Conservation (phyloP, 2,329 filamentous ascomycete species). For the Polychaeton citri region DNA sequence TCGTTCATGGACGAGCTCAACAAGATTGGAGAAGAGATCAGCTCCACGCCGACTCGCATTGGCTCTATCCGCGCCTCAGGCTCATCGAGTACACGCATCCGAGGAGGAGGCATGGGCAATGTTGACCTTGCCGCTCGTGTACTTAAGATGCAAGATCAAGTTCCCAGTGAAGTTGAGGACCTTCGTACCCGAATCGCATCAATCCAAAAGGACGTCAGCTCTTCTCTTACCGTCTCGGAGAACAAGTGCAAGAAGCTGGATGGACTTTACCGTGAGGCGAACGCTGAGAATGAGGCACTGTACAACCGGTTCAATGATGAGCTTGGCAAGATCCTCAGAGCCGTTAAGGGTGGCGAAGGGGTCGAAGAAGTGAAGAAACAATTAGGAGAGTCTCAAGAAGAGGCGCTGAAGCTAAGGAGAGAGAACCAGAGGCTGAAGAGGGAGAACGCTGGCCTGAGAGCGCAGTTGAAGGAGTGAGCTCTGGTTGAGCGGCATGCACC, state of each 20-base stretch:
- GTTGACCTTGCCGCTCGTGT: constrained; percentile 45
- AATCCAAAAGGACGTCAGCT: constrained; percentile 59
- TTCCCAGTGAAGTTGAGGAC: constrained; percentile 47
- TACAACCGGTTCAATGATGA: constrained; percentile 92
- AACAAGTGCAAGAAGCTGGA: constrained; percentile 70
- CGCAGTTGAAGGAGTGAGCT: constrained; percentile 32
- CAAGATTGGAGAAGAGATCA: constrained; percentile 71
- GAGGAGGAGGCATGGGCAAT: constrained; percentile 13
- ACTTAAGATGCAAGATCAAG: constrained; percentile 51
- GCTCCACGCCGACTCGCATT: constrained; percentile 20
- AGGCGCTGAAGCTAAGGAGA: constrained; percentile 63
- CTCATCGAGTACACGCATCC: constrained; percentile 7
- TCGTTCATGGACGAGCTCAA: constrained; percentile 62
- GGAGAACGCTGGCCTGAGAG: constrained; percentile 57
- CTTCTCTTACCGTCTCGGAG: constrained; percentile 59
- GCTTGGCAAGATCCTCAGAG: constrained; percentile 67
- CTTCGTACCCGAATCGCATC: constrained; percentile 47
- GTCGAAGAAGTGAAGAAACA: constrained; percentile 63
- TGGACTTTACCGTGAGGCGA: constrained; percentile 75
- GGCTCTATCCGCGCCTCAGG: constrained; percentile 10
- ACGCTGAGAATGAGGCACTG: constrained; percentile 81
- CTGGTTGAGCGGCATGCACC: constrained; percentile 1
- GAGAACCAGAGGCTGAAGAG: constrained; percentile 75
- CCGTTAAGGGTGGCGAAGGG: constrained; percentile 60
- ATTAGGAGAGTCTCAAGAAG: constrained; percentile 62